Evolutionary conservation across 78 protist species (phyloP).

Genomic region (Ministeria vibrans): DNA sequence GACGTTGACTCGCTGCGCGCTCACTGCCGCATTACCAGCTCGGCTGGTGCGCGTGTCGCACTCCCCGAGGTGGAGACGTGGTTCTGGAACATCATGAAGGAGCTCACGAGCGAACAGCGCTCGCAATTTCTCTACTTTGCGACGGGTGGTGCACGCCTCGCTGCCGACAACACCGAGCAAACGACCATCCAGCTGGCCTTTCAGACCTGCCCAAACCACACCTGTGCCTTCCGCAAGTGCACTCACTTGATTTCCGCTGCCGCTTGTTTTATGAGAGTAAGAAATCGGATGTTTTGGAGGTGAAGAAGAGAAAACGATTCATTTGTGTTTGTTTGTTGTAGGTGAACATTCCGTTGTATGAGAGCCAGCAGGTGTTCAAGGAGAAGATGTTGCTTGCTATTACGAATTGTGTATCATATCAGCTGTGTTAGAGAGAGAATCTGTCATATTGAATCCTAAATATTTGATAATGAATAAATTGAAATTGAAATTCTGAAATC

Average conservation of each 20-base stretch:
- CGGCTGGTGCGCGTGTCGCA: background rate
- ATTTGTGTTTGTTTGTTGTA: too few relatives aligned
- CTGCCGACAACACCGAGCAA: background rate
- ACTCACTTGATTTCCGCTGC: background rate
- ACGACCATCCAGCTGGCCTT: background rate
- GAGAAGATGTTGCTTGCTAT: background rate
- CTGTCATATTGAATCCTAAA: too few relatives aligned
- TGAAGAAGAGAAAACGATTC: too few relatives aligned
- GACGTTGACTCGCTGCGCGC: background rate
- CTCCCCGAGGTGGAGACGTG: background rate
- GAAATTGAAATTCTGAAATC: too few relatives aligned
- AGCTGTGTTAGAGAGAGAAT: too few relatives aligned
- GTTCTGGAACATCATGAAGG: background rate
- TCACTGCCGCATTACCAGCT: background rate
- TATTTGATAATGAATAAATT: too few relatives aligned
- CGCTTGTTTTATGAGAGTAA: slow-evolving; percentile 2
- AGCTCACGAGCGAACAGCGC: background rate
- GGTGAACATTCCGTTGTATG: background rate
- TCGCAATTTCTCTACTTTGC: background rate
- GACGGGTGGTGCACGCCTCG: background rate
- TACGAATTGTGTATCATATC: background rate
- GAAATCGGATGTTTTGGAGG: too few relatives aligned
- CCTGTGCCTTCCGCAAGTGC: background rate
- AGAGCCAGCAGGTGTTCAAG: background rate
- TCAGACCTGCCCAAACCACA: background rate